A percentile compares a stretch with the other conserved stretches of the same genome.
These are phyloP conservation scores for Bassia scoparia DNA, from an alignment of 148 eudicot species.

Conservation along the genomic window DNA sequence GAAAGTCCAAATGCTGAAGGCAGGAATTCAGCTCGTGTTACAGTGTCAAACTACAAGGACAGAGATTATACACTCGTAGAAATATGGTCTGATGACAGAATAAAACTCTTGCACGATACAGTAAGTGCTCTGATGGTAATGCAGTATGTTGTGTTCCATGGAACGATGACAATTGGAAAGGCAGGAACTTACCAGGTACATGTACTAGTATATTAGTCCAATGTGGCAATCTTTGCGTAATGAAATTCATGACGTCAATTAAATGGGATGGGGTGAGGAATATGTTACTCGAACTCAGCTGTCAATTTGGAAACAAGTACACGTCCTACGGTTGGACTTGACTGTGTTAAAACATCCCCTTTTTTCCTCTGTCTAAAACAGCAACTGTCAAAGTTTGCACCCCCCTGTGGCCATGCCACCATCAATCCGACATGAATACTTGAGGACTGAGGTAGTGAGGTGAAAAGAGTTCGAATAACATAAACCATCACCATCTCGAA, in stretches of 20 bases:
- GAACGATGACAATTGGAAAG: slow-evolving; percentile 40
- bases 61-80: slow-evolving; percentile 50
- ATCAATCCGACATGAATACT: too few species aligned
- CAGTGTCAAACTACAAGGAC: slow-evolving; percentile 41
- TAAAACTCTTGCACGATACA: slow-evolving; percentile 51
- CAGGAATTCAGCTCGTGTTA: slow-evolving; percentile 25
- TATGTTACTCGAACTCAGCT: neutral
- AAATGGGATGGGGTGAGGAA: neutral
- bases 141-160: slow-evolving; percentile 58
- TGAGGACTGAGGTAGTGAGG: too few species aligned
- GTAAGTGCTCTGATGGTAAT: slow-evolving; percentile 50
- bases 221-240: neutral
- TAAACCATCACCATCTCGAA: too few species aligned
- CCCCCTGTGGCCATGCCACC: too few species aligned
- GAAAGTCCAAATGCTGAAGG: slow-evolving; percentile 10
- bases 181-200: slow-evolving; percentile 46
- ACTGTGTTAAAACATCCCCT: too few species aligned
- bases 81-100: slow-evolving; percentile 46
- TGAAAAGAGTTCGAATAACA: too few species aligned
- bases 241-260: neutral
- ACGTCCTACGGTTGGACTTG: too few species aligned
- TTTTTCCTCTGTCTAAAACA: too few species aligned
- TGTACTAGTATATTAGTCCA: neutral
- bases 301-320: neutral
- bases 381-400: too few species aligned